phyloP scores from a whole-genome alignment of 805 yeast genomes.

The Kazachstania kunashirensis region DNA sequence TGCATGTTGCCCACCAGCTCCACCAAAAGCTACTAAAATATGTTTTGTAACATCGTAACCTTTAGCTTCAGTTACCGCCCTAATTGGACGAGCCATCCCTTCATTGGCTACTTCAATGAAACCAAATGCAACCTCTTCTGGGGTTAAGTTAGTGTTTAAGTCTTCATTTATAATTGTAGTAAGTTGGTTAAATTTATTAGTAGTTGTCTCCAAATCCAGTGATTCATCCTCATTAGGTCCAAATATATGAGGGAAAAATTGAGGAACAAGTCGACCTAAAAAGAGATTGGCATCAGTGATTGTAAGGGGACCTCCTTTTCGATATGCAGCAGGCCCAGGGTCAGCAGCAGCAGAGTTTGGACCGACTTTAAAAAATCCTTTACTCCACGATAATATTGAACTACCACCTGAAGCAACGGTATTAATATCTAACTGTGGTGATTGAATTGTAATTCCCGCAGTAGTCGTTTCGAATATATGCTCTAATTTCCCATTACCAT shows the following conservation, averaged over 20 bases:
- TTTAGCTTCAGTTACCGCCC: conserved; percentile 76
- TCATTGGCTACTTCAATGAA: conserved; percentile 78
- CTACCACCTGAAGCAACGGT: conserved; percentile 88
- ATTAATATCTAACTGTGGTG: conserved; percentile 74
- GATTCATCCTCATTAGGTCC: conserved; percentile 73
- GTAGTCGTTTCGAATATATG: conserved; percentile 77
- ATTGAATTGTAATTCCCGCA: conserved; percentile 74
- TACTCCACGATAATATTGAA: conserved; percentile 53
- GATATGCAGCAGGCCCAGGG: conserved; percentile 83
- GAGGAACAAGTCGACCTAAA: conserved; percentile 63
- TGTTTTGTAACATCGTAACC: conserved; percentile 62
- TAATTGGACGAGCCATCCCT: conserved; percentile 83
- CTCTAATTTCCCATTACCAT: conserved; percentile 55
- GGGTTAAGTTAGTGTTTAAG: conserved; percentile 33
- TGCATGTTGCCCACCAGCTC: conserved; percentile 92
- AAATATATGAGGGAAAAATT: conserved; percentile 69
- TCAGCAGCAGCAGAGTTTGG: conserved; percentile 83
- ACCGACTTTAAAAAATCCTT: conserved; percentile 71
- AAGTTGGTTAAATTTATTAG: conserved; percentile 41
- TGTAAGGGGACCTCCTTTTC: conserved; percentile 76
- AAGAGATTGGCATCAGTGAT: conserved; percentile 78
- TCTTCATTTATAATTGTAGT: conserved; percentile 47
- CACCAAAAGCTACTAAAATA: conserved; percentile 76
- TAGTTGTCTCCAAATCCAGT: conserved; percentile 47
- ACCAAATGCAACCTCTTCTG: conserved; percentile 70